phyloP scores from a whole-genome alignment of 2,329 filamentous ascomycete genomes.

The Trichophyton simii region DNA sequence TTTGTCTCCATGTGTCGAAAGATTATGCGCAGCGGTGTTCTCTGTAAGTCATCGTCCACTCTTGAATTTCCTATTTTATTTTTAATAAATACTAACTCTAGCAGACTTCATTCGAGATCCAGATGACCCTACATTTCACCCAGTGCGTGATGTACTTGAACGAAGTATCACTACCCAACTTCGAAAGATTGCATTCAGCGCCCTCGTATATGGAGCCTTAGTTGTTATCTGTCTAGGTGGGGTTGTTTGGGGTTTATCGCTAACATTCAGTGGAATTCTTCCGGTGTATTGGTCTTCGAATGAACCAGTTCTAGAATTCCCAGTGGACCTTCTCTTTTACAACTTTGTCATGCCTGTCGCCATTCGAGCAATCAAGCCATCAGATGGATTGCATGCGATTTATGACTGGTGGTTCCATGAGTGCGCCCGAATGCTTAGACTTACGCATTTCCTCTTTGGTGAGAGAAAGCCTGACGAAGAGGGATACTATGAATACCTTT shows the following conservation, averaged over 20 bases:
- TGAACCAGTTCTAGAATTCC: conserved; percentile 86
- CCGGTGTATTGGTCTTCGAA: conserved; percentile 91
- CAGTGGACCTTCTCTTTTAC: conserved; percentile 86
- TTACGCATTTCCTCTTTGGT: conserved; percentile 89
- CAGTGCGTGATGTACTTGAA: conserved; percentile 90
- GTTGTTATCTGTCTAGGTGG: conserved; percentile 89
- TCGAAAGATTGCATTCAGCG: conserved; percentile 91
- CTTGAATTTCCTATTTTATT: neutral
- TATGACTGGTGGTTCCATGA: conserved; percentile 94
- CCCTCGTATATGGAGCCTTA: conserved; percentile 83
- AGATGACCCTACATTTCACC: conserved; percentile 95
- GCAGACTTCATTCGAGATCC: conserved; percentile 92
- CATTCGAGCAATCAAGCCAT: conserved; percentile 71
- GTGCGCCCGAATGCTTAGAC: conserved; percentile 64
- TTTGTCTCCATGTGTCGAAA: conserved; percentile 99
- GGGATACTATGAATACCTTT: conserved; percentile 44
- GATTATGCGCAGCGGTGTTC: conserved; percentile 85
- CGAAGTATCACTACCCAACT: conserved; percentile 84
- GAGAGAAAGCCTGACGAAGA: conserved; percentile 73
- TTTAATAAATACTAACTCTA: neutral
- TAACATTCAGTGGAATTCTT: conserved; percentile 56
- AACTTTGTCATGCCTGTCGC: conserved; percentile 89
- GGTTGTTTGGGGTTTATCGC: conserved; percentile 81
- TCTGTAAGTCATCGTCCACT: conserved; percentile 50
- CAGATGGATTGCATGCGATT: conserved; percentile 68